Evolutionary conservation across 2,329 filamentous ascomycete genomes (phyloP).

Genomic region (Penicillium vulpinum): DNA sequence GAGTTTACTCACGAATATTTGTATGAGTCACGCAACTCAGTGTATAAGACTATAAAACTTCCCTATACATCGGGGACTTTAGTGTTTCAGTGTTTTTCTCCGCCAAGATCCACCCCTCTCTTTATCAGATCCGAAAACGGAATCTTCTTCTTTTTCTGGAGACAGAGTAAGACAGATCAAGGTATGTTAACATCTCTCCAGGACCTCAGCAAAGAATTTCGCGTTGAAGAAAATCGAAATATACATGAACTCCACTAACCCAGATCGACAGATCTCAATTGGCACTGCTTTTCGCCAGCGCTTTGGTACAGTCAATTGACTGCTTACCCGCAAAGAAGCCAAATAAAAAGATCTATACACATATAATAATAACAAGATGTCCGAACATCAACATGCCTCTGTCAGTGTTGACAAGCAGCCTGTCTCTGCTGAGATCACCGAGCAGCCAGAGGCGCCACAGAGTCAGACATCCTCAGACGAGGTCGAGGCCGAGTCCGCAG

Average conservation of each 20-base stretch:
- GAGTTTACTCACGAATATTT: background rate
- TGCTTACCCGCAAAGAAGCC: background rate
- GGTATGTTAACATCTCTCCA: background rate
- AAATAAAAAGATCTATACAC: background rate
- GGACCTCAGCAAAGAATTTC: background rate
- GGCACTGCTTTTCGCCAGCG: background rate
- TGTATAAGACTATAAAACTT: background rate
- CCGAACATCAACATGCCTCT: constrained; percentile 8
- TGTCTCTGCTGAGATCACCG: constrained; percentile 11
- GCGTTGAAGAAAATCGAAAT: background rate
- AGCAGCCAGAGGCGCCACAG: constrained; percentile 8
- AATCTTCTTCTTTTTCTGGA: background rate
- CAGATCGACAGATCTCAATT: background rate
- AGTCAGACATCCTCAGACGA: constrained; percentile 12
- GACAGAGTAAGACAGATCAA: background rate
- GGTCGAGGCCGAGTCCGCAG: constrained; percentile 27
- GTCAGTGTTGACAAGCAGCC: constrained; percentile 12
- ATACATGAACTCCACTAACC: background rate
- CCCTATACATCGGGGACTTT: background rate
- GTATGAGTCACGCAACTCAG: background rate
- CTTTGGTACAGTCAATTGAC: background rate
- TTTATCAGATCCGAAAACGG: constrained; percentile 24
- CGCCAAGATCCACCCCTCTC: constrained; percentile 13
- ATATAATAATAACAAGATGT: constrained; percentile 11
- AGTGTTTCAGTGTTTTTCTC: background rate